Evolutionary conservation across 2,329 filamentous ascomycete genomes (phyloP).

Genomic region (Nemania sp.): DNA sequence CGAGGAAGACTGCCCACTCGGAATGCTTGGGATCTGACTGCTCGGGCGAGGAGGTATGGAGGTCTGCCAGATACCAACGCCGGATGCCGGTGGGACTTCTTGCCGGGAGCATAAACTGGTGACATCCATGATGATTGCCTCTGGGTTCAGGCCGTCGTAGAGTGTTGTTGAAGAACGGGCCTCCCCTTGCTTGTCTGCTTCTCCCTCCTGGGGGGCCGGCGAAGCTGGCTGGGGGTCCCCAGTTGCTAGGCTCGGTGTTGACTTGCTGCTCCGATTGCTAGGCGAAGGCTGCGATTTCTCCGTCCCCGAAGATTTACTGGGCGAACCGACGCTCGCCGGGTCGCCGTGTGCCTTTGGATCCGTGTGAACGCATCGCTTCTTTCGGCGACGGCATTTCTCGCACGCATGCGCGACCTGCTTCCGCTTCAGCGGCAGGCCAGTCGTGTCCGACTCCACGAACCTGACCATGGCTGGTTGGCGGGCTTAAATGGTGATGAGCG

Average conservation of each 20-base stretch:
- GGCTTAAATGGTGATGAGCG: neutral
- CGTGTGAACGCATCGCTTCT: conserved; percentile 44
- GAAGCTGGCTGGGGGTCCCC: conserved; percentile 25
- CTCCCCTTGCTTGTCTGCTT: conserved; percentile 22
- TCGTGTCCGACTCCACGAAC: conserved; percentile 60
- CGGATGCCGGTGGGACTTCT: conserved; percentile 52
- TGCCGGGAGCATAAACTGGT: conserved; percentile 47
- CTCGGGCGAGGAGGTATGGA: conserved; percentile 29
- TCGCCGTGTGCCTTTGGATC: conserved; percentile 4
- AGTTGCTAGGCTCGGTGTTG: conserved; percentile 10
- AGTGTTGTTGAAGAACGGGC: conserved; percentile 51
- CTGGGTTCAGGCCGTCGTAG: conserved; percentile 63
- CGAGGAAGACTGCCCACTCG: conserved; percentile 32
- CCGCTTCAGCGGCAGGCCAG: conserved; percentile 60
- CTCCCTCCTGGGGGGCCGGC: conserved; percentile 16
- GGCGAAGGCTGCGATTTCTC: conserved; percentile 7
- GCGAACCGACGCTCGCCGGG: conserved; percentile 2
- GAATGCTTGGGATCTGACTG: conserved; percentile 6
- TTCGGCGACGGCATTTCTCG: conserved; percentile 57
- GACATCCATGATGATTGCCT: conserved; percentile 63
- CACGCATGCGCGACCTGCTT: conserved; percentile 65
- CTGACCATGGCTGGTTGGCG: conserved; percentile 50
- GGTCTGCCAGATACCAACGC: conserved; percentile 61
- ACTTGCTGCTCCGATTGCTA: neutral
- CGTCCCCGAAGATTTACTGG: conserved; percentile 4